A percentile compares a stretch with the other conserved stretches of the same genome.
phyloP scores from a whole-genome alignment of 345 rosid species.

The Brassica carinata region DNA sequence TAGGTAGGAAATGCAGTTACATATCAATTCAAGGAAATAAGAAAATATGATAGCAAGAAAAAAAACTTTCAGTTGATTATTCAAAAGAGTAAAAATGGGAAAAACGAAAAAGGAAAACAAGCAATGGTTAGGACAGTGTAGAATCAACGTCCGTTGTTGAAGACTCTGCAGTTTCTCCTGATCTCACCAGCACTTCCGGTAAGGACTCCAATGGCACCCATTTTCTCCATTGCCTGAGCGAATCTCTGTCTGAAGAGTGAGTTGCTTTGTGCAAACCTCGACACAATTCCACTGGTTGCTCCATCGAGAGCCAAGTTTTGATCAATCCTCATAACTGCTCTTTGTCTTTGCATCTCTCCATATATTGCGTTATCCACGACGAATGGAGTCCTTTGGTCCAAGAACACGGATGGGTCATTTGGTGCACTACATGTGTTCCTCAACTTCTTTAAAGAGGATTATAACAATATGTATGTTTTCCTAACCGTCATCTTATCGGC shows the following conservation, averaged over 20 bases:
- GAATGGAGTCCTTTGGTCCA: conserved; percentile 63
- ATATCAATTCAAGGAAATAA: not conserved
- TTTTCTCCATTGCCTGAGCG: conserved; percentile 59
- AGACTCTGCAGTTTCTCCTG: conserved; percentile 47
- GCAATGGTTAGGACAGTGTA: not conserved
- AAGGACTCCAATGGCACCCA: conserved; percentile 55
- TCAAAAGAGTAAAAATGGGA: too few species aligned
- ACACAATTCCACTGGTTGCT: conserved; percentile 48
- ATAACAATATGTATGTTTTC: not conserved
- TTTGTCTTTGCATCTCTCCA: conserved; percentile 46
- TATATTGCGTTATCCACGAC: conserved; percentile 53
- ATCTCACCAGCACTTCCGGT: conserved; percentile 62
- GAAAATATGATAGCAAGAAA: not conserved
- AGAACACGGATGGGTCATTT: conserved; percentile 54
- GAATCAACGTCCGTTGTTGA: conserved; percentile 44
- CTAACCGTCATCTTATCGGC: not conserved
- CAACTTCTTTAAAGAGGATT: too few species aligned
- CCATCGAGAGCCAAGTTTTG: conserved; percentile 53
- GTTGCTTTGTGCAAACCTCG: conserved; percentile 43
- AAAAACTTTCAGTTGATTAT: too few species aligned
- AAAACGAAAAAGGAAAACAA: too few species aligned
- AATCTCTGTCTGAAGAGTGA: conserved; percentile 47
- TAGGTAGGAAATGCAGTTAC: not conserved
- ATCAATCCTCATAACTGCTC: conserved; percentile 64
- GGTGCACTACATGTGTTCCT: conserved; percentile 42